These are phyloP conservation scores for Prunus campanulata DNA, from an alignment of 306 rosid genomes.

Conservation along the genomic window DNA sequence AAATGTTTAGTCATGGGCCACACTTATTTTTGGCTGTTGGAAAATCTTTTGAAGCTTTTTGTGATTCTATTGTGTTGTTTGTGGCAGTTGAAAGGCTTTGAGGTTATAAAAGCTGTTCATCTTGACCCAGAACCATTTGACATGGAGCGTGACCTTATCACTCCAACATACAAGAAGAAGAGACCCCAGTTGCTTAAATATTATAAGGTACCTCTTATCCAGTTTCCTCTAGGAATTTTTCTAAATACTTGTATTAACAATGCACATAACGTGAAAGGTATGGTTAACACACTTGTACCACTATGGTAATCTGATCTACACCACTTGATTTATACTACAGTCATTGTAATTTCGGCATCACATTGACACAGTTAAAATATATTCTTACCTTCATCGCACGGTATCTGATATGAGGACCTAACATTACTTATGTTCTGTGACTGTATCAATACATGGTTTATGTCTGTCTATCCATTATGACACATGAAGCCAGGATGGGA, in stretches of 20 bases:
- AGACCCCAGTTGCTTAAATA: slow-evolving; percentile 87
- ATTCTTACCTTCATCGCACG: not conserved
- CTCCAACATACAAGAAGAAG: slow-evolving; percentile 93
- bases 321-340: not conserved
- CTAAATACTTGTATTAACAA: not conserved
- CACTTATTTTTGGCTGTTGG: not conserved
- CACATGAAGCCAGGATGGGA: not conserved
- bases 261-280: not conserved
- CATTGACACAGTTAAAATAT: not conserved
- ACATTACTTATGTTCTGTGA: not conserved
- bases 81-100: slow-evolving; percentile 90
- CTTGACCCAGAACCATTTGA: slow-evolving; percentile 87
- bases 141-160: slow-evolving; percentile 89
- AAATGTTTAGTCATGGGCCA: not conserved
- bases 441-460: not conserved
- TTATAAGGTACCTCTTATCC: slow-evolving; percentile 60
- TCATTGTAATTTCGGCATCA: not conserved
- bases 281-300: not conserved
- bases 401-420: not conserved
- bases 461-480: not conserved
- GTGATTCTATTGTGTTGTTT: slow-evolving; percentile 17
- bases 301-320: not conserved
- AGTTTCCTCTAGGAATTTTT: not conserved
- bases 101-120: slow-evolving; percentile 71
- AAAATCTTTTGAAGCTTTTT: slow-evolving; percentile 16